Base-by-base conservation (phyloP, 306 rosid species). In the Lablab purpureus region DNA sequence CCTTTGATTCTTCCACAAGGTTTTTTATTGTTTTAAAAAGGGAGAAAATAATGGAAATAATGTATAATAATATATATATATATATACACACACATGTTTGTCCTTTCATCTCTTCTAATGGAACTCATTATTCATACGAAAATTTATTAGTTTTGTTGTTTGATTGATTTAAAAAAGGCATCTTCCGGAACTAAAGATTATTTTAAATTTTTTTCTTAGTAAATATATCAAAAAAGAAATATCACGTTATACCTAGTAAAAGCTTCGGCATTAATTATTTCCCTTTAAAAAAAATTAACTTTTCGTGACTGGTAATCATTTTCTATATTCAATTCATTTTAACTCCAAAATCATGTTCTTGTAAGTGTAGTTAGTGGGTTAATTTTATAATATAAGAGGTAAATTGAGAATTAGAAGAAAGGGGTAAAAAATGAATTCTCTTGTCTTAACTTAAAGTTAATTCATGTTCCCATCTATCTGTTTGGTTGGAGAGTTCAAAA, bases 81-180 rank as follows among this genome's bases (percentile, higher is more conserved):
- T n/a, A n/a, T n/a, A n/a, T n/a, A 22, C 8, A 51, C 3, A 51
- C 8, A 52, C 8, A 21, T 12, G 13, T 15, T n/a, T 34, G 69
- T 34, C 69, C 27, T 64, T 64, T 64, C 69, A 30, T 30, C 22
- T 30, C 41, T 64, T 27, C 2, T 7, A 60, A 27, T 27, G 19
- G 25, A 63, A n/a, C n/a, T 28, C 5, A 60, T 28, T 21, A 7
- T 28, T 60, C 6, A 60, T 60, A 4, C 15, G 12, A 18, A 28
- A 28, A 27, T 1, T 23, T 27, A 10, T 60, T 17, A 63, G 18
- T 64, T 64, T 64, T 34, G 7, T 13, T 32, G 25, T 34, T 64
- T 64, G 47, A 9, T 32, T 64, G 34, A 64, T 64, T 34, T 64
- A 14, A 47, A 64, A 64, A n/a, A 64, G 70, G 25, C 25, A 63